These are phyloP conservation scores for Tetraselmis striata DNA, from an alignment of 139 green algal genomes.

Conservation along the genomic window DNA sequence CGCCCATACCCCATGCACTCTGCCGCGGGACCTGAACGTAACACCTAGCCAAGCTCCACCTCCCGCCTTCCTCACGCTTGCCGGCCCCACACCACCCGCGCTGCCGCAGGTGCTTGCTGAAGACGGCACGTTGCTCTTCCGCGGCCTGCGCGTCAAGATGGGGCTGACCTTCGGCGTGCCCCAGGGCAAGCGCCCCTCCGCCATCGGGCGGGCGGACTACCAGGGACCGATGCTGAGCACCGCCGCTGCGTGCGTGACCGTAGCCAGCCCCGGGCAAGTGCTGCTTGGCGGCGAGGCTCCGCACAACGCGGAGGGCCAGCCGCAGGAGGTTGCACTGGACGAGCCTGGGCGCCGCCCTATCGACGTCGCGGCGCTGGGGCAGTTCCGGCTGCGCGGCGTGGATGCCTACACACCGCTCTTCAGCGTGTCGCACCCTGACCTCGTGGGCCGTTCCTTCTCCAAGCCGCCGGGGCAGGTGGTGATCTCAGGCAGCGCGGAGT, in stretches of 20 bases:
- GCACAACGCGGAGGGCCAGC: not conserved
- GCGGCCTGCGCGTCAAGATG: not conserved
- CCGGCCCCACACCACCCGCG: not conserved
- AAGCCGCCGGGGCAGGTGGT: not conserved
- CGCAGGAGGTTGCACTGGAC: not conserved
- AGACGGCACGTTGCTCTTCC: not conserved
- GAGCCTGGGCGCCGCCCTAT: not conserved
- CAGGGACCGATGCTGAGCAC: not conserved
- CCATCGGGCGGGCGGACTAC: not conserved
- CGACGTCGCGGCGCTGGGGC: not conserved
- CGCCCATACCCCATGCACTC: too few relatives aligned
- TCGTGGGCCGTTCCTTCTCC: not conserved
- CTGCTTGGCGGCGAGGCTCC: not conserved
- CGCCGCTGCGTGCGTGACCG: not conserved
- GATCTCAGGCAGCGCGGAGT: not conserved
- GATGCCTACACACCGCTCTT: not conserved
- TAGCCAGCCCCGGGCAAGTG: not conserved
- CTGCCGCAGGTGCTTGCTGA: not conserved
- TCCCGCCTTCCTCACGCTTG: not conserved
- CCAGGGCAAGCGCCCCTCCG: not conserved
- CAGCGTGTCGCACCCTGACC: not conserved
- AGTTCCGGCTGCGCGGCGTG: not conserved
- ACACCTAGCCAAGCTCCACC: not conserved
- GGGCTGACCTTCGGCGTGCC: not conserved
- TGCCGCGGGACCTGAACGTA: not conserved